Evolutionary conservation across 768 basidiomycete species (phyloP).

Genomic region (Leccinum boreale): DNA sequence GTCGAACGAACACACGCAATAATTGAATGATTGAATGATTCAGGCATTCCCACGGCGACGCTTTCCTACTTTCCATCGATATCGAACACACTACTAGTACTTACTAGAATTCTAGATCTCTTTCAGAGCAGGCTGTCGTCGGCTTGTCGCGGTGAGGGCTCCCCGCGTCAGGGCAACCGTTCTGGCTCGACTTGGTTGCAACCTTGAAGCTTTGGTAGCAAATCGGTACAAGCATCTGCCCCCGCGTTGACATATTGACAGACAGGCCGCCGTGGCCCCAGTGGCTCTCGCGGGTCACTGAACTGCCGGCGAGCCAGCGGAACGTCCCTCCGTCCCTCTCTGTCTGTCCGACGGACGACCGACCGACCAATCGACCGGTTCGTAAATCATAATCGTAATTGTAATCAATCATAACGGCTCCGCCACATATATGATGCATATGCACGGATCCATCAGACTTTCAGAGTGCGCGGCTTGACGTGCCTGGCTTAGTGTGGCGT

Average conservation of each 20-base stretch:
- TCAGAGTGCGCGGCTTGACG: neutral
- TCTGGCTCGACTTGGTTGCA: neutral
- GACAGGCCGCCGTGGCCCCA: neutral
- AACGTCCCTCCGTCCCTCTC: neutral
- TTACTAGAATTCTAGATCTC: no score
- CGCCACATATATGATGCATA: neutral
- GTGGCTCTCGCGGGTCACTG: neutral
- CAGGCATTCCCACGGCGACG: neutral
- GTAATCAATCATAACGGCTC: neutral
- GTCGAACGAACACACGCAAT: neutral
- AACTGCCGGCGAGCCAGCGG: neutral
- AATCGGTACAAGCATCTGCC: neutral
- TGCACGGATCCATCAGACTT: neutral
- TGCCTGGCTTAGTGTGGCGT: neutral
- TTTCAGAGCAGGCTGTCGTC: no score
- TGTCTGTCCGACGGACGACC: neutral
- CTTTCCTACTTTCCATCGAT: neutral
- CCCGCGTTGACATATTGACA: neutral
- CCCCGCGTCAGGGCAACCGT: neutral
- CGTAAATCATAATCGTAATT: neutral
- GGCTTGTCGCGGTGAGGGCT: neutral
- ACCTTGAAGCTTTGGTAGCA: neutral
- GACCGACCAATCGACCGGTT: neutral
- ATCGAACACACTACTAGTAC: neutral
- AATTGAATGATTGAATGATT: neutral